Percentiles rank a stretch among this genome's conserved stretches.
These are phyloP conservation scores for Bretschneidera sinensis DNA, from an alignment of 345 rosid species.

Conservation along the genomic window DNA sequence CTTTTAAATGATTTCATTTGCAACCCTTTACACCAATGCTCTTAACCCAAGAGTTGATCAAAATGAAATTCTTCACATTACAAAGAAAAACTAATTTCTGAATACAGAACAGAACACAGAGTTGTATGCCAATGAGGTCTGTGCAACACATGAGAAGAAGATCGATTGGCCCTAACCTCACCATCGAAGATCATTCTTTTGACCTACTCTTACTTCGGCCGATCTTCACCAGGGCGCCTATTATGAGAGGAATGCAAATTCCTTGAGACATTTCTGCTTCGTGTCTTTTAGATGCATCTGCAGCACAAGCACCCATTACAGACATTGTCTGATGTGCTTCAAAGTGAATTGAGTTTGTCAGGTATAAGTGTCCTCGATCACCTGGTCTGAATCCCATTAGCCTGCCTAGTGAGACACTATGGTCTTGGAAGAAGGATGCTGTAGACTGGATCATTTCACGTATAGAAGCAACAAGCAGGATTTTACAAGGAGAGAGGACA, in stretches of 20 bases:
- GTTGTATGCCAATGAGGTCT: no score
- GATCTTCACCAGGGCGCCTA: conserved; percentile 31
- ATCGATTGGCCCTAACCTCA: conserved; percentile 22
- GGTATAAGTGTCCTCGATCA: conserved; percentile 28
- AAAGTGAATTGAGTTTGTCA: conserved; percentile 17
- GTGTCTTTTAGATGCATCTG: conserved; percentile 7
- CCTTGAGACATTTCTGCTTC: conserved; percentile 27
- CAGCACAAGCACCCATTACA: not conserved
- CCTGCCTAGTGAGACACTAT: conserved; percentile 40
- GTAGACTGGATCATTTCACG: no score
- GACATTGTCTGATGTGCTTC: conserved; percentile 17
- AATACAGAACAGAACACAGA: no score
- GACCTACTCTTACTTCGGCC: conserved; percentile 30
- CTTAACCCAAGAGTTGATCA: no score
- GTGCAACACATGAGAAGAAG: not conserved
- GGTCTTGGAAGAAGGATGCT: conserved; percentile 52
- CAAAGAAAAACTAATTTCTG: no score
- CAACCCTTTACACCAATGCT: no score
- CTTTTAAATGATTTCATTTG: no score
- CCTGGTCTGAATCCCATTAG: conserved; percentile 39
- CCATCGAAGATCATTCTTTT: no score
- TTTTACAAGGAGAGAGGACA: no score
- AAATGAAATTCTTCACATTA: no score
- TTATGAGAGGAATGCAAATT: conserved; percentile 44
- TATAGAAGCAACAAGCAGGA: no score